Evolutionary conservation across 139 green algal genomes (phyloP), one percentile per base, ranked within the genome.

Genomic region (Edaphochlamys debaryana): DNA sequence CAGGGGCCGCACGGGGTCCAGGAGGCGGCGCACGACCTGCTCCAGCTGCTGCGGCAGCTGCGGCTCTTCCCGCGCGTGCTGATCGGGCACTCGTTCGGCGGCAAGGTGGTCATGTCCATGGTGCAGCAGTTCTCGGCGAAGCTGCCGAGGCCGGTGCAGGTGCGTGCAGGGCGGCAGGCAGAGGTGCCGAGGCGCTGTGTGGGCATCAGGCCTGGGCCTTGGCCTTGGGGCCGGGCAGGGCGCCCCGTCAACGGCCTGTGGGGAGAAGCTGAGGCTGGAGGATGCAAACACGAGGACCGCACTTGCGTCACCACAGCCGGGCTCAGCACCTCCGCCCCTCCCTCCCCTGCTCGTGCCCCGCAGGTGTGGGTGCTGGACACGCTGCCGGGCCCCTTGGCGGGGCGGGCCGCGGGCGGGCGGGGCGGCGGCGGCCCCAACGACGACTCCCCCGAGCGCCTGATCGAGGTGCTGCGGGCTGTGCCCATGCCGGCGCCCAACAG

Each of bases 71-170:
- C 96, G 1, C 79, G 90, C 62, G 89, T 97, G 64, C 89, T 99
- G 36, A 93, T 99, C 36, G 96, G 96, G 15, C 96, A 99, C 85
- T 94, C 85, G 19, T 98, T 98, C 85, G 96, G 96, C 29, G 96
- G 96, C 74, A 98, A 98, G 87, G 95, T 97, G 36, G 94, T 96
- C 38, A 91, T 98, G 90, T 90, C 87, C 72, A 99, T 99, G 96
- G 91, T 92, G 3, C 79, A 96, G 60, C 94, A 98, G 85, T 98
- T 98, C 89, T 83, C 77, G 0, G 76, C 82, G 5, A 79, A 69
- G 40, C 89, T 98, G 71, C 95, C 96, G 0, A 80, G 94, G 6
- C 96, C 95, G 7, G 94, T 98, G 30, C 90, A 98, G 90, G 94
- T 96, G 67, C 7, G 70, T 36, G 38, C 19, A 6, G 54, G 54